These are phyloP conservation scores for Chlamydomonas sp. DNA, from an alignment of 139 green algal species.

Conservation along the genomic window DNA sequence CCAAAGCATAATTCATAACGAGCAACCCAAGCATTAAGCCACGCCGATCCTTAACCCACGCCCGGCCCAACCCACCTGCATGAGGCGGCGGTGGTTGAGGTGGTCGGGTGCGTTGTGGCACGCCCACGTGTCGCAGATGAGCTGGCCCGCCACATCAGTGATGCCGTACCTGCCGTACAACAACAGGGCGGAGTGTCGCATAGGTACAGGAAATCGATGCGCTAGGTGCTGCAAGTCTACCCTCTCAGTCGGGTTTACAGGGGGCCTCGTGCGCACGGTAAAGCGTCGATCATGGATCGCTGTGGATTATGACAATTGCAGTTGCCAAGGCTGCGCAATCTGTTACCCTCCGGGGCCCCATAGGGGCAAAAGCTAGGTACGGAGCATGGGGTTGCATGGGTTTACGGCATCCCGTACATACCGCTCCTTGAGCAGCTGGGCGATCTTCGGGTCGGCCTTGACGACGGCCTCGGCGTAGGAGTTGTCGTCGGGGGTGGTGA, in stretches of 20 bases:
- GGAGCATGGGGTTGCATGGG: no score
- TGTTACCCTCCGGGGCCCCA: conserved; percentile 72
- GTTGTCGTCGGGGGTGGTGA: conserved; percentile 76
- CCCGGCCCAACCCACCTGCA: conserved; percentile 9
- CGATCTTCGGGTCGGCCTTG: conserved; percentile 55
- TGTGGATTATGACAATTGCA: background rate
- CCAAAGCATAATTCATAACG: no score
- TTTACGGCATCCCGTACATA: conserved; percentile 48
- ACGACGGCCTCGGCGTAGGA: conserved; percentile 67
- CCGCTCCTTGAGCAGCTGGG: conserved; percentile 64
- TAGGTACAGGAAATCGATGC: background rate
- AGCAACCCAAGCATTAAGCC: no score
- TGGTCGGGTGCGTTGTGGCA: conserved; percentile 46
- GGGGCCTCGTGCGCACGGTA: background rate
- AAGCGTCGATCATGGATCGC: background rate
- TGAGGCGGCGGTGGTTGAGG: conserved; percentile 38
- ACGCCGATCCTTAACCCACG: no score
- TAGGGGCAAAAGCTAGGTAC: background rate
- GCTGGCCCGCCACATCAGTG: conserved; percentile 26
- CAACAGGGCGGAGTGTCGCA: background rate
- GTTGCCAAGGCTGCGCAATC: background rate
- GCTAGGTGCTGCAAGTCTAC: background rate
- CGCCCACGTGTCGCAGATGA: conserved; percentile 46
- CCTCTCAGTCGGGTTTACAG: background rate
- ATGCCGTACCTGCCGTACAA: conserved; percentile 28